Evolutionary conservation across 2,329 filamentous ascomycete genomes (phyloP).

Genomic region (Beauveria sp.): DNA sequence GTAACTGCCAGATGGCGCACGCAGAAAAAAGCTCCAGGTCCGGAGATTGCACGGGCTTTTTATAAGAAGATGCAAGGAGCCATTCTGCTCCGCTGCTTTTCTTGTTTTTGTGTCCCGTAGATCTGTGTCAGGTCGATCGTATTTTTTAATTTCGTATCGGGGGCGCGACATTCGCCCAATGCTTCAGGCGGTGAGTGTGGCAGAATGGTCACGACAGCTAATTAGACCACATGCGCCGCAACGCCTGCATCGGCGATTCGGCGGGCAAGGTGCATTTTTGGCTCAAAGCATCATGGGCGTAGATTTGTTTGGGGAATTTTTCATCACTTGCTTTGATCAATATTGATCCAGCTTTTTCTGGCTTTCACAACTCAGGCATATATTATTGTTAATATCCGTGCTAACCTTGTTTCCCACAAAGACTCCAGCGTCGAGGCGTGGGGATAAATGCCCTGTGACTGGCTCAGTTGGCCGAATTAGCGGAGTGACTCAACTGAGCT

Average conservation of each 20-base stretch:
- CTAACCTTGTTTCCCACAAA: background rate
- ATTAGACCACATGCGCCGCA: no score
- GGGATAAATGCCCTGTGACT: background rate
- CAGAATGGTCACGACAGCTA: conserved; percentile 15
- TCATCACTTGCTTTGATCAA: no score
- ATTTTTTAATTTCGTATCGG: background rate
- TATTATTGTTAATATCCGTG: background rate
- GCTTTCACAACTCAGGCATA: background rate
- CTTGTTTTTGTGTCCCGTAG: background rate
- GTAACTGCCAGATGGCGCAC: background rate
- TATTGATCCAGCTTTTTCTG: no score
- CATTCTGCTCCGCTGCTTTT: background rate
- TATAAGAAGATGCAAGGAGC: background rate
- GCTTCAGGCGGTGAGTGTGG: conserved; percentile 25
- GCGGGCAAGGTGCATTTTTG: background rate
- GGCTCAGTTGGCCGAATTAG: background rate
- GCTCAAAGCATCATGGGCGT: no score
- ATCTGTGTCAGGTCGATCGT: background rate
- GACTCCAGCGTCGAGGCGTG: background rate
- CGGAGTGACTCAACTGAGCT: conserved; percentile 2
- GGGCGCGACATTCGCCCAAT: background rate
- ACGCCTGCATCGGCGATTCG: no score
- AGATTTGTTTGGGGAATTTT: no score
- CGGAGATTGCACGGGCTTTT: background rate
- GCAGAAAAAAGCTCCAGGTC: background rate